phyloP scores from a whole-genome alignment of 208 protist species.

The Leishmania braziliensis region DNA sequence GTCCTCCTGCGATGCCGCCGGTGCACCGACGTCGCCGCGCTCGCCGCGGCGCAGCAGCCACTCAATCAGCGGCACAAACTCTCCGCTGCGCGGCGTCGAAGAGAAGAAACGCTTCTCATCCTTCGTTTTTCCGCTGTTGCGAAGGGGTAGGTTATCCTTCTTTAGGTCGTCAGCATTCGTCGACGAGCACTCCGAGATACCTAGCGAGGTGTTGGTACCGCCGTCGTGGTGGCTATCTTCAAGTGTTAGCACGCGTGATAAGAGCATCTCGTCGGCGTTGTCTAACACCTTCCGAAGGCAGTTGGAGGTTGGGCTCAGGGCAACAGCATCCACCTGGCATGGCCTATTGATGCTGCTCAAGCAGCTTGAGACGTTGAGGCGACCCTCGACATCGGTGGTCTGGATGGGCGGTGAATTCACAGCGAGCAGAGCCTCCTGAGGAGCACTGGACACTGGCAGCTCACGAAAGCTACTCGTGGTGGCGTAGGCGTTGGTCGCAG shows the following conservation, averaged over 20 bases:
- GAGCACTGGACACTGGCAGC: neutral
- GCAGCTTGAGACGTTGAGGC: neutral
- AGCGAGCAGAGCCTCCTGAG: neutral
- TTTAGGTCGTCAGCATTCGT: conserved; percentile 3
- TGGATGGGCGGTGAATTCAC: conserved; percentile 3
- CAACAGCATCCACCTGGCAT: conserved; percentile 1
- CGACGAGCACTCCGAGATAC: conserved; percentile 23
- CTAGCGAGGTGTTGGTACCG: conserved; percentile 5
- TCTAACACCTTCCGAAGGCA: conserved; percentile 27
- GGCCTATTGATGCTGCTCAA: neutral
- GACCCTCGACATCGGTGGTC: neutral
- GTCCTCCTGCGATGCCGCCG: neutral
- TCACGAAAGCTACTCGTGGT: neutral
- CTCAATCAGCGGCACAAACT: conserved; percentile 34
- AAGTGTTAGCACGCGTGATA: conserved; percentile 6
- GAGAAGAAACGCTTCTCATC: conserved; percentile 18
- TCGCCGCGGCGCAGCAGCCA: conserved; percentile 33
- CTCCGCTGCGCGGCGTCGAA: conserved; percentile 13
- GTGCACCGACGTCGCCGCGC: conserved; percentile 8
- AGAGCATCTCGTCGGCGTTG: conserved; percentile 1
- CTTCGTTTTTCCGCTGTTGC: conserved; percentile 2
- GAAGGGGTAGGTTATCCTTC: conserved; percentile 16
- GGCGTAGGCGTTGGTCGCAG: neutral
- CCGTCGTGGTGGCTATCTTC: neutral
- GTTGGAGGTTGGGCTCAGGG: neutral